These are phyloP conservation scores for Ceriops zippeliana DNA, from an alignment of 345 rosid species.

Conservation along the genomic window DNA sequence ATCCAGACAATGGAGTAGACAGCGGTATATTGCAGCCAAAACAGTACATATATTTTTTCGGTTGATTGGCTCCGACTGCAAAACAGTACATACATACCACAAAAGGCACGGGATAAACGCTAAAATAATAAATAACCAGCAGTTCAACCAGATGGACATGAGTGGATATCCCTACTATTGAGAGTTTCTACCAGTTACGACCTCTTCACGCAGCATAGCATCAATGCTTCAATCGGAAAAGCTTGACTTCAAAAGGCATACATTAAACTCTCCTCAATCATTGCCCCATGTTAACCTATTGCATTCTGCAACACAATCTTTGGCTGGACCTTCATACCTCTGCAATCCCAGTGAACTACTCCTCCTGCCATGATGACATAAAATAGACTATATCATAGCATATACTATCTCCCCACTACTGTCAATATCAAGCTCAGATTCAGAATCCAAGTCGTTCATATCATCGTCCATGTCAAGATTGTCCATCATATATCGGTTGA, in stretches of 20 bases:
- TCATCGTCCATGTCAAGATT: constrained; percentile 34
- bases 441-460: constrained; percentile 31
- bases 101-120: constrained; percentile 4
- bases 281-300: constrained; percentile 10
- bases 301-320: background rate
- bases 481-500: constrained; percentile 20
- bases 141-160: background rate
- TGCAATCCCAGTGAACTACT: background rate
- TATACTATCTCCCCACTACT: constrained; percentile 34
- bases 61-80: too few relatives aligned
- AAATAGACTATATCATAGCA: constrained; percentile 12
- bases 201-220: constrained; percentile 9
- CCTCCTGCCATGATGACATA: background rate
- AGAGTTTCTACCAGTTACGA: constrained; percentile 8
- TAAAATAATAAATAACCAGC: constrained; percentile 6
- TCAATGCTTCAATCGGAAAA: constrained; percentile 18
- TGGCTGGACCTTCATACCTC: background rate
- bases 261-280: constrained; percentile 7
- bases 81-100: background rate
- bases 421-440: constrained; percentile 34
- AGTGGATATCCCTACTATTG: background rate
- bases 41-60: too few relatives aligned
- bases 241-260: constrained; percentile 12
- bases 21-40: too few relatives aligned
- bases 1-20: background rate